Evolutionary conservation across 2,329 filamentous ascomycete species (phyloP), one percentile per base, ranked within the genome.

Genomic region (Xylariales sp.): DNA sequence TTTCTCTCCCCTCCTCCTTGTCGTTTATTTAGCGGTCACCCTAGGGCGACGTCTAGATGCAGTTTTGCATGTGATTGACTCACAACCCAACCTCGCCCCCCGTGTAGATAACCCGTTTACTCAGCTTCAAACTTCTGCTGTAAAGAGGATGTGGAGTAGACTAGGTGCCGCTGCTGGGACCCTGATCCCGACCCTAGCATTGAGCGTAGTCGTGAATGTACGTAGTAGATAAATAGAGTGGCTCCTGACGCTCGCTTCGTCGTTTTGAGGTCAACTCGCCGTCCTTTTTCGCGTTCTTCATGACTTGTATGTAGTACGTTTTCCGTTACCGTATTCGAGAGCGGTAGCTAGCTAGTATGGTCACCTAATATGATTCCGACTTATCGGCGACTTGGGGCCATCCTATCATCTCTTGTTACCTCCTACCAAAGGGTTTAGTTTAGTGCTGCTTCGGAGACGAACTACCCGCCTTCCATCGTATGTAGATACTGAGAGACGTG

Each of bases 41-140:
- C 23, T 23, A 23, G 23, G 23, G 23, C 23, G 23, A 39, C 36
- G 36, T 4, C 23, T 23, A 23, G 23, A 34, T 34, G 32, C 32
- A 34, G 32, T 10, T 41, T 41, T 57, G 54, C 63, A 65, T 65
- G 63, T 62, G 63, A 65, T 56, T 46, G 23, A 53, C 28, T 28
- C 41, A 36, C 41, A 39, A 28, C 36, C 39, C 53, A 56, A 28
- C n/a, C 45, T 18, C 18, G 6, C 7, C 23, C 18, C 45, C 5
- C 9, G 23, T 14, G 2, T 16, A 16, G 6, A 45, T 23, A 39
- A 14, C 23, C 41, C 32, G 52, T 30, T 32, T 41, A 56, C 54
- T 28, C 7, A 46, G 28, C 16, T 52, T 53, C 23, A 49, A 49
- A 12, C 53, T 52, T 39, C 23, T 55, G 23, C 23, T 23, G 23